These are phyloP conservation scores for Fomitopsis pulvina DNA, from an alignment of 768 basidiomycete genomes.

Conservation along the genomic window DNA sequence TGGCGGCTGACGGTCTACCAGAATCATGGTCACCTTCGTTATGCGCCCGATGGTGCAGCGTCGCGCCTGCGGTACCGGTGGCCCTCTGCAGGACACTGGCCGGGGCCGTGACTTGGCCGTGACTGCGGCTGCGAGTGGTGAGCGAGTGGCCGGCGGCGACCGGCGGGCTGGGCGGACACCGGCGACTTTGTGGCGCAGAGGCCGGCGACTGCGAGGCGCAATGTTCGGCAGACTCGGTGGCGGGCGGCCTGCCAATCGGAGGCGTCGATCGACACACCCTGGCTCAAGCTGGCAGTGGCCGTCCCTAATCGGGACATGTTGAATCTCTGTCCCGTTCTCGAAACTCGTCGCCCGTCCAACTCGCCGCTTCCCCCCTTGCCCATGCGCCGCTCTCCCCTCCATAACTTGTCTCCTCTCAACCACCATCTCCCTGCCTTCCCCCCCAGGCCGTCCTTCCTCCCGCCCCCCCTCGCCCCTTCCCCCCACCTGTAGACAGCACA, in stretches of 20 bases:
- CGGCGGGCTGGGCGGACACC: too few relatives aligned
- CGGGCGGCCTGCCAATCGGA: background rate
- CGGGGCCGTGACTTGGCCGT: too few relatives aligned
- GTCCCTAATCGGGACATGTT: background rate
- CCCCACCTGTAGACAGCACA: background rate
- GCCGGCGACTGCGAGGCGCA: background rate
- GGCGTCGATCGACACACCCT: background rate
- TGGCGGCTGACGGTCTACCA: background rate
- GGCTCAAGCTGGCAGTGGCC: background rate
- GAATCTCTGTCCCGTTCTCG: background rate
- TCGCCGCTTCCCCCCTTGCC: conserved; percentile 1
- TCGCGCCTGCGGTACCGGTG: too few relatives aligned
- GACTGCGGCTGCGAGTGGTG: too few relatives aligned
- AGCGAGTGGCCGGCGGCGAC: too few relatives aligned
- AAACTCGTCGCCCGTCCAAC: conserved; percentile 3
- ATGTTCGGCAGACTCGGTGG: background rate
- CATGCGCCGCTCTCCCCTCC: background rate
- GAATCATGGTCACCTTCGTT: background rate
- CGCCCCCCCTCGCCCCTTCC: conserved; percentile 5
- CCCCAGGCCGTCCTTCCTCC: background rate
- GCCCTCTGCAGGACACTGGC: too few relatives aligned
- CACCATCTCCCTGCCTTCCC: conserved; percentile 3
- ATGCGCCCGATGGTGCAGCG: too few relatives aligned
- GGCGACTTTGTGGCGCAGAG: too few relatives aligned
- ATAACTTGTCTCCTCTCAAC: conserved; percentile 5